Base-by-base conservation (phyloP, 768 basidiomycete genomes). In the Lactarius hengduanensis region DNA sequence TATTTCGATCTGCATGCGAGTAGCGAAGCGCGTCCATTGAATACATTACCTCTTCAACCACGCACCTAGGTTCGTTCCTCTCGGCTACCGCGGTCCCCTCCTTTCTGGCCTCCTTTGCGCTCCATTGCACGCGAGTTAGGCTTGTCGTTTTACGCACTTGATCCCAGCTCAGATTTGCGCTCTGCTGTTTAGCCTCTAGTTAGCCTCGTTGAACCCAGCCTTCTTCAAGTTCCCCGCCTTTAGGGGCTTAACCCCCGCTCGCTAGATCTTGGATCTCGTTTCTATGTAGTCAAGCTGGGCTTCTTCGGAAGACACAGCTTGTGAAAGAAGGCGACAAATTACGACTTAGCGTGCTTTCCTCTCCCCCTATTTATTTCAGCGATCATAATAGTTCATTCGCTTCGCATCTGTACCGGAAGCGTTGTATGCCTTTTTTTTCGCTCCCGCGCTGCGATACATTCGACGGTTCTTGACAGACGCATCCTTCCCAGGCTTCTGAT, bases 191-290 rank as follows among this genome's bases (percentile, higher is more conserved):
- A 38, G 59, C 40, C 41, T 55, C 34, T 6, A 26, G 50, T 53
- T 13, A 9, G 22, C 60, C 61, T 62, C 65, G 30, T 65, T 65
- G 64, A 38, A 28, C 43, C 26, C 26, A 43, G 22, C 54, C 59
- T 36, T 32, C 55, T 41, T 40, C 59, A 34, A 10, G 32, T 34
- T 36, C 36, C 45, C 57, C 65, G 60, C 45, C 4, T 13, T 50
- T 47, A 40, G 60, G 30, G 57, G 55, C 45, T n/a, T 43, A 47
- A 40, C 30, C 13, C 40, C 56, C 36, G 55, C n/a, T n/a, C 20
- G 45, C 28, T 15, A 50, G 65, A 66, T 66, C 65, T 50, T 22
- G 32, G 65, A 66, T 66, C 50, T 66, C 55, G 50, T 66, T 18
- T 62, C 43, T 50, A 30, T 57, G 22, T 26, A 26, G 22, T 61